These are phyloP conservation scores for Globisporangium apiculatum DNA, from an alignment of 352 stramenopile genomes.

Conservation along the genomic window DNA sequence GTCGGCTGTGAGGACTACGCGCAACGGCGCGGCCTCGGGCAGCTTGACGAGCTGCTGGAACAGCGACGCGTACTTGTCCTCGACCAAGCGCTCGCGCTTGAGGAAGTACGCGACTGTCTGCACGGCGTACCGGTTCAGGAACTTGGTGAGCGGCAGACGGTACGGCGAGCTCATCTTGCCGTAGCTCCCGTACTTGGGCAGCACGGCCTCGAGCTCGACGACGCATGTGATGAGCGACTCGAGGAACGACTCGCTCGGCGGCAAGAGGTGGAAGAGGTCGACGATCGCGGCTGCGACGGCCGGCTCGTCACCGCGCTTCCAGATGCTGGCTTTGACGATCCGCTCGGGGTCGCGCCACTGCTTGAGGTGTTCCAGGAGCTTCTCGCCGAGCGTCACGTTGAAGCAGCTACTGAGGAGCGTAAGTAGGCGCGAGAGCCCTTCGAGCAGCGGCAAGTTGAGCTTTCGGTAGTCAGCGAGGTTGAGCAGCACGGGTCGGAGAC, in stretches of 20 bases:
- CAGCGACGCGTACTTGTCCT: conserved; percentile 89
- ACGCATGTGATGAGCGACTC: conserved; percentile 94
- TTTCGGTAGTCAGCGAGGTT: conserved; percentile 96
- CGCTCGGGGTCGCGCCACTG: conserved; percentile 90
- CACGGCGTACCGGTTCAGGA: conserved; percentile 90
- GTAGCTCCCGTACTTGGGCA: conserved; percentile 89
- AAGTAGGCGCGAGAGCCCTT: conserved; percentile 91
- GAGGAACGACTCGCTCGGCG: conserved; percentile 92
- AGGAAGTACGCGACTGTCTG: conserved; percentile 85
- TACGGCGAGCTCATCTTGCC: conserved; percentile 90
- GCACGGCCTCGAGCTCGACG: conserved; percentile 90
- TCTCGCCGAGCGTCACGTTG: conserved; percentile 96
- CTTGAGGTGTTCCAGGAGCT: conserved; percentile 95
- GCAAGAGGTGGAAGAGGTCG: conserved; percentile 94
- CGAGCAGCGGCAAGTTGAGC: conserved; percentile 92
- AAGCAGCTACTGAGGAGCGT: conserved; percentile 95
- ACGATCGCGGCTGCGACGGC: conserved; percentile 94
- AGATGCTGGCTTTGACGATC: conserved; percentile 89
- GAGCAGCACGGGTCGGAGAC: conserved; percentile 92
- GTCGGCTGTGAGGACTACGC: conserved; percentile 82
- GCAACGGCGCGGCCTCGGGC: conserved; percentile 81
- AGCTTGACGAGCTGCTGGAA: conserved; percentile 93
- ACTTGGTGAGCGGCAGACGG: conserved; percentile 86
- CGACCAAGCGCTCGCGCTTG: conserved; percentile 72
- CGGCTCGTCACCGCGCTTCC: conserved; percentile 92